These are phyloP conservation scores for Carpinus fangiana DNA, from an alignment of 306 rosid species.

Conservation along the genomic window DNA sequence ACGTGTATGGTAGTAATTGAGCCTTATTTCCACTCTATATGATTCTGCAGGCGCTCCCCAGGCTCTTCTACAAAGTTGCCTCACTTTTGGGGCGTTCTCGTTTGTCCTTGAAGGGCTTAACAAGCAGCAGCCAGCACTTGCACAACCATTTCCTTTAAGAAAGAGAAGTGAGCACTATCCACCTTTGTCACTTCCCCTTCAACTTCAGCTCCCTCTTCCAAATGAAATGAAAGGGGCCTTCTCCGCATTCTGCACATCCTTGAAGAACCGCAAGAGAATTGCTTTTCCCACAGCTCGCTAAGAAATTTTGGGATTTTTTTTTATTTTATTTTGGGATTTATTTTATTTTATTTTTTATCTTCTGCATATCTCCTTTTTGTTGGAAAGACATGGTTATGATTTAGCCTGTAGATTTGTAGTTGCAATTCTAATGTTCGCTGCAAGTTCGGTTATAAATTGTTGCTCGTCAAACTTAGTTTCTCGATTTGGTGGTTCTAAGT, in stretches of 20 bases:
- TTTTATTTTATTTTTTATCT: slow-evolving; percentile 14
- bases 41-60: slow-evolving; percentile 87
- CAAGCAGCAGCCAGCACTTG: slow-evolving; percentile 93
- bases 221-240: slow-evolving; percentile 75
- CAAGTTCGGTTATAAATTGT: neutral
- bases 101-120: slow-evolving; percentile 84
- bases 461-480: neutral
- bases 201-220: slow-evolving; percentile 78
- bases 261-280: slow-evolving; percentile 57
- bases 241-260: slow-evolving; percentile 58
- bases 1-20: neutral
- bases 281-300: slow-evolving; percentile 38
- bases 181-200: slow-evolving; percentile 64
- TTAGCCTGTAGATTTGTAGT: slow-evolving; percentile 27
- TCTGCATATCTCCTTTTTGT: slow-evolving; percentile 29
- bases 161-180: slow-evolving; percentile 30
- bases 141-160: slow-evolving; percentile 60
- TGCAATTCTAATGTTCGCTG: slow-evolving; percentile 1
- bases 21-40: slow-evolving; percentile 7
- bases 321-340: slow-evolving; percentile 3
- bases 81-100: slow-evolving; percentile 95
- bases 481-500: neutral
- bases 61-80: slow-evolving; percentile 87
- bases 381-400: slow-evolving; percentile 9
- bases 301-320: slow-evolving; percentile 21